A percentile compares a stretch with the other conserved stretches of the same genome.
These are phyloP conservation scores for Dendrocalamus sinicus DNA, from an alignment of 176 grass and related monocot genomes.

Conservation along the genomic window DNA sequence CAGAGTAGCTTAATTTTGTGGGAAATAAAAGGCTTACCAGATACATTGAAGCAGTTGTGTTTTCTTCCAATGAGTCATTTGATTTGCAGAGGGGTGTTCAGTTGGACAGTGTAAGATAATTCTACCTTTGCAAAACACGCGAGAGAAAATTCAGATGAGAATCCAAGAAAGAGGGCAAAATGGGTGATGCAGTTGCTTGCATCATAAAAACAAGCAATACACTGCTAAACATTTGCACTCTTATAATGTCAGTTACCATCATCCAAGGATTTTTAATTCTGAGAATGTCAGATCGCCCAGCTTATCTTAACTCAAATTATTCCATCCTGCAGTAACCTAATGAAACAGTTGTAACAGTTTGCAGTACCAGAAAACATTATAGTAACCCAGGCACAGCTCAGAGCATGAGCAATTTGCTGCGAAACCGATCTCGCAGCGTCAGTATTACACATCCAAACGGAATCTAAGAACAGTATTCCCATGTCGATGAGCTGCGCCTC, in stretches of 20 bases:
- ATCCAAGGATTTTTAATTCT: constrained; percentile 37
- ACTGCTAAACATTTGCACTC: constrained; percentile 12
- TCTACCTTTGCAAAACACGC: neutral
- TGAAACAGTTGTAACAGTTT: constrained; percentile 64
- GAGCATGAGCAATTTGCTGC: constrained; percentile 51
- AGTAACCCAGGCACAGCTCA: constrained; percentile 46
- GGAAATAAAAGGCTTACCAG: neutral
- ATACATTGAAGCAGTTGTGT: neutral
- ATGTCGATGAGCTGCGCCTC: constrained; percentile 46
- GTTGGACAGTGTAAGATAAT: neutral
- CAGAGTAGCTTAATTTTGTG: neutral
- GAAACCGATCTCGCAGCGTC: constrained; percentile 40
- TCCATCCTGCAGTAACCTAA: constrained; percentile 34
- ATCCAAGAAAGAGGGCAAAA: constrained; percentile 38
- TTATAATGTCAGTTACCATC: constrained; percentile 36
- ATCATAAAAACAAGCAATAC: constrained; percentile 22
- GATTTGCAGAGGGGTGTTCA: neutral
- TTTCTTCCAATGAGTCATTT: neutral
- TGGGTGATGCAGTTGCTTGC: constrained; percentile 51
- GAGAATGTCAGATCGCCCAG: constrained; percentile 56
- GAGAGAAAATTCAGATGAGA: constrained; percentile 36
- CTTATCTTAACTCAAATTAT: constrained; percentile 52
- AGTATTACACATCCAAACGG: constrained; percentile 18
- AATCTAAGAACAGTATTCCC: constrained; percentile 52
- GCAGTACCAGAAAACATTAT: constrained; percentile 42